Base-by-base conservation (phyloP, 805 yeast genomes). In the Wickerhamiella kurtzmanii region DNA sequence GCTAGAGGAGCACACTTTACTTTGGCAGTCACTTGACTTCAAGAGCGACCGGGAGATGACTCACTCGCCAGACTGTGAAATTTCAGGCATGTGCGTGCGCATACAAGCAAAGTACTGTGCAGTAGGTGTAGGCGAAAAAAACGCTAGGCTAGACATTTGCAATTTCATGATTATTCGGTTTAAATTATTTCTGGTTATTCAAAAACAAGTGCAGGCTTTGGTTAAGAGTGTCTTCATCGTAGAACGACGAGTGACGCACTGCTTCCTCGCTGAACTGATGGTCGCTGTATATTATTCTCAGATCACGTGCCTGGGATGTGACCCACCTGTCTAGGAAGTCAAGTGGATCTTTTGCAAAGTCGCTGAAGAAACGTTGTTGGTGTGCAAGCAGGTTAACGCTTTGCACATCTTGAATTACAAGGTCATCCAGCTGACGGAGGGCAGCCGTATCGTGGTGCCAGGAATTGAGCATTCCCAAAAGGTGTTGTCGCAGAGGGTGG, bases 241-340 rank as follows among this genome's bases (percentile, higher is more conserved):
- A 92, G 64, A 81, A 92, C 16, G 79, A 77, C 2, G 95, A 77
- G 57, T 82, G 75, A 67, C 98, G 77, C 3, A 86, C 95, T 18
- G 76, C 70, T 60, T 88, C 96, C 65, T 89, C 96, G 60, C 79
- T 80, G 64, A 79, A 82, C 8, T 88, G 89, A 56, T 83, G 92
- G 56, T 92, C 97, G 53, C 95, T 87, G 50, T 86, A 75, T 53
- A 92, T 71, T 13, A 89, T 82, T 65, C 82, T 87, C 58, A 92
- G 71, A 43, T 89, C 83, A 50, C 86, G 84, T 15, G 86, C 71
- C 62, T 92, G 94, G 40, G 86, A 80, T 40, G 79, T 81, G 51
- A 79, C 69, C 75, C 95, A 83, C 44, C 76, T 72, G 47, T 79
- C 70, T 54, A 92, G 66, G 56, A 86, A 84, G 20, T 72, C 72